These are phyloP conservation scores for Diaporthe helianthi DNA, from an alignment of 2,329 filamentous ascomycete genomes.

Conservation along the genomic window DNA sequence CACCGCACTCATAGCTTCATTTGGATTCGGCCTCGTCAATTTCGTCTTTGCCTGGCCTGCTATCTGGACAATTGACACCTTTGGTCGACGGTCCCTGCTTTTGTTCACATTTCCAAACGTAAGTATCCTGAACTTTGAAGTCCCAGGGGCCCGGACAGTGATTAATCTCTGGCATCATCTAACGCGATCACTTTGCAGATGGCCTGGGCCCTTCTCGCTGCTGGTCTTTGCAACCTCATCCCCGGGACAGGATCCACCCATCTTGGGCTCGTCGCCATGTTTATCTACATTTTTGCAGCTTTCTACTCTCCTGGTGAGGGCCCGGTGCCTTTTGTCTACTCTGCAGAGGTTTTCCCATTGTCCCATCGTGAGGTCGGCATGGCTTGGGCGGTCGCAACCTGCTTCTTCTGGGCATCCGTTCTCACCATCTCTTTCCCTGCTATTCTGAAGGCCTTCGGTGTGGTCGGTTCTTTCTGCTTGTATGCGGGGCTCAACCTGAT, in stretches of 20 bases:
- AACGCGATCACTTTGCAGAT: slow-evolving; percentile 47
- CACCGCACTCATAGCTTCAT: slow-evolving; percentile 50
- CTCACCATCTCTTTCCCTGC: slow-evolving; percentile 69
- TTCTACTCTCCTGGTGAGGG: slow-evolving; percentile 59
- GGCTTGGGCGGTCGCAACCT: slow-evolving; percentile 72
- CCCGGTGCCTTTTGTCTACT: slow-evolving; percentile 73
- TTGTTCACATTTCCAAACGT: slow-evolving; percentile 73
- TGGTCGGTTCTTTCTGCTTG: slow-evolving; percentile 55
- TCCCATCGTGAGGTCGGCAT: slow-evolving; percentile 76
- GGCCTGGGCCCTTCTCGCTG: slow-evolving; percentile 64
- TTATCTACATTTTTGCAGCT: slow-evolving; percentile 42
- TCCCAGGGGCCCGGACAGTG: too few species aligned
- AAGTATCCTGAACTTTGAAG: too few species aligned
- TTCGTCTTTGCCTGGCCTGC: slow-evolving; percentile 73
- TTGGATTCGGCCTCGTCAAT: slow-evolving; percentile 61
- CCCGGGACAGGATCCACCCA: slow-evolving; percentile 36
- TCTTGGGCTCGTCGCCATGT: slow-evolving; percentile 58
- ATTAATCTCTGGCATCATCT: neutral
- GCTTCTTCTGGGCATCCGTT: slow-evolving; percentile 65
- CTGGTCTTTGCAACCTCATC: slow-evolving; percentile 62
- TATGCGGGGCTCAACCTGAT: slow-evolving; percentile 64
- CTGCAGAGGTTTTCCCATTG: slow-evolving; percentile 73
- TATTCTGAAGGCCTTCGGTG: slow-evolving; percentile 55
- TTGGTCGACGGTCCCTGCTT: slow-evolving; percentile 66
- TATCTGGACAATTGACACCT: slow-evolving; percentile 72